phyloP scores from a whole-genome alignment of 2,329 filamentous ascomycete species.

The Nothophaeocryptopus gaeumannii region DNA sequence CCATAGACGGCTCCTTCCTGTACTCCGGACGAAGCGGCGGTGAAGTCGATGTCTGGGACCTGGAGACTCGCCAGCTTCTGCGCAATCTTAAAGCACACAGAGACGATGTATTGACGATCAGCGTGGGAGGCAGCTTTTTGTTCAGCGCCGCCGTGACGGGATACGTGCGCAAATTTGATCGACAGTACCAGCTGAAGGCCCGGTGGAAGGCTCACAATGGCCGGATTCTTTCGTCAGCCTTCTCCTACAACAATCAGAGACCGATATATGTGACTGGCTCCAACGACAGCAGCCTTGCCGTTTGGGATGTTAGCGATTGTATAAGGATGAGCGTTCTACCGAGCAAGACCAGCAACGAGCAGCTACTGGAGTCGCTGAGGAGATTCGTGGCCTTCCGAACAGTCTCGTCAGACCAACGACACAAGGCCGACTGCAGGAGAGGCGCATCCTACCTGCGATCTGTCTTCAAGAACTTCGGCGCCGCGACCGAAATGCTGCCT shows the following conservation, averaged over 20 bases:
- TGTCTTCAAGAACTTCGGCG: constrained; percentile 88
- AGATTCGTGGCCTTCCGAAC: constrained; percentile 92
- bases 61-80: constrained; percentile 88
- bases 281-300: constrained; percentile 82
- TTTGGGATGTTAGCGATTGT: constrained; percentile 75
- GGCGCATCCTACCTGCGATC: constrained; percentile 87
- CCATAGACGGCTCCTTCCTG: constrained; percentile 84
- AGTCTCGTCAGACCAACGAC: constrained; percentile 80
- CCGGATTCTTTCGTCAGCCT: constrained; percentile 80
- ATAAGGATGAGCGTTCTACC: constrained; percentile 44
- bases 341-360: constrained; percentile 58
- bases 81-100: constrained; percentile 78
- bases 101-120: constrained; percentile 80
- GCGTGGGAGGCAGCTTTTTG: constrained; percentile 78
- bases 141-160: constrained; percentile 90
- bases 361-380: constrained; percentile 63
- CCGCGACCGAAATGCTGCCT: constrained; percentile 84
- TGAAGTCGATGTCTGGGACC: constrained; percentile 91
- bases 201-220: constrained; percentile 82
- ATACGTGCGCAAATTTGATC: constrained; percentile 67
- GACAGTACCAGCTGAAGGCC: constrained; percentile 76
- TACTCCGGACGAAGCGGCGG: constrained; percentile 88
- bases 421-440: constrained; percentile 85
- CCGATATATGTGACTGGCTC: constrained; percentile 92
- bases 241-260: constrained; percentile 65